A percentile compares a stretch with the other conserved stretches of the same genome.
Evolutionary conservation across 2,329 filamentous ascomycete genomes (phyloP).

Genomic region (Dothistroma pini): DNA sequence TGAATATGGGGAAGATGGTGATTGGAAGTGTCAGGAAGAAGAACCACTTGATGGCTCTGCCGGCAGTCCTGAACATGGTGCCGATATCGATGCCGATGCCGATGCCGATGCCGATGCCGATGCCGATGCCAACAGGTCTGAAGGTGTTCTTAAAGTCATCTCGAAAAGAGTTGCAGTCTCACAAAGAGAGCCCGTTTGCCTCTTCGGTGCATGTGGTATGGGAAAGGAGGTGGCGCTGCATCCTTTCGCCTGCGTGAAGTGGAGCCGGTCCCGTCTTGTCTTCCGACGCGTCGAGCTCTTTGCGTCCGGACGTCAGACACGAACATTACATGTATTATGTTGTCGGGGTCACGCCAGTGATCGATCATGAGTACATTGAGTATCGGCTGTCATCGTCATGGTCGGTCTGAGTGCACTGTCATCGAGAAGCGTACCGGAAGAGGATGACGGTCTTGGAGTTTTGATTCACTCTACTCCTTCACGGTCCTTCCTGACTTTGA

Average conservation of each 20-base stretch:
- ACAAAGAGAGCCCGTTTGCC: neutral
- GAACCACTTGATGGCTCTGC: slow-evolving; percentile 19
- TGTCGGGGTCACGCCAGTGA: no score
- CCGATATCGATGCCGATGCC: neutral
- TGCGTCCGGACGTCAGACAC: no score
- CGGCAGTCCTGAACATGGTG: neutral
- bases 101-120: no score
- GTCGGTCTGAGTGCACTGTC: no score
- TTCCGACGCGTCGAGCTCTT: no score
- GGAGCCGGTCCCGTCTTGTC: neutral
- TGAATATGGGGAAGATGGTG: slow-evolving; percentile 15
- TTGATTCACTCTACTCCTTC: neutral
- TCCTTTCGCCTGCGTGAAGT: neutral
- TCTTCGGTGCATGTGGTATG: neutral
- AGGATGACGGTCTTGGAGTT: no score
- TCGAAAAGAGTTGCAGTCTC: neutral
- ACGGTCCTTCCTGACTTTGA: slow-evolving; percentile 4
- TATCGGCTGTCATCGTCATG: no score
- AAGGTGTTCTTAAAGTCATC: neutral
- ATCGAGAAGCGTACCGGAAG: no score
- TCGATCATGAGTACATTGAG: no score
- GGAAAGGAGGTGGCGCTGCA: neutral
- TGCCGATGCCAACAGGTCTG: neutral
- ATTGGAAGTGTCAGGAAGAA: slow-evolving; percentile 18
- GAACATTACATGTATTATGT: no score